Percentiles rank a stretch among this genome's conserved stretches.
phyloP scores from a whole-genome alignment of 108 stramenopile genomes.

The Mayamaea pseudoterrestris region DNA sequence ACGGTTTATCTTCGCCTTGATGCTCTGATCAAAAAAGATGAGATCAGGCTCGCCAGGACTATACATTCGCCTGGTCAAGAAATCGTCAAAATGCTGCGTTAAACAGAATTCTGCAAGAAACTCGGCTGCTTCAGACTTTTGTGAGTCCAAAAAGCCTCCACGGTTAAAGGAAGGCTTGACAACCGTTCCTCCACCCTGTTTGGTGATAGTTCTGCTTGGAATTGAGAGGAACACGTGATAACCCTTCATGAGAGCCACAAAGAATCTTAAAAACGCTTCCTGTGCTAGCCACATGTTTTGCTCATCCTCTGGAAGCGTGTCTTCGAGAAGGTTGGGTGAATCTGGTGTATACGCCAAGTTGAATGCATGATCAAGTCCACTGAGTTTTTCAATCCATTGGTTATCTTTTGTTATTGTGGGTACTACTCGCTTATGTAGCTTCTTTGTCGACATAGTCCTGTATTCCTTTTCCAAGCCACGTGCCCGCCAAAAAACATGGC shows the following conservation, averaged over 20 bases:
- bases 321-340: constrained; percentile 13
- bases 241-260: constrained; percentile 70
- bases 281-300: constrained; percentile 75
- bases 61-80: constrained; percentile 74
- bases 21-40: constrained; percentile 81
- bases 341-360: constrained; percentile 66
- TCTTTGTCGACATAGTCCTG: background rate
- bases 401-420: constrained; percentile 9
- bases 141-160: constrained; percentile 45
- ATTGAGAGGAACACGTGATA: constrained; percentile 57
- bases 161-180: constrained; percentile 18
- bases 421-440: constrained; percentile 3
- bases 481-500: constrained; percentile 70
- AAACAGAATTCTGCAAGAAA: constrained; percentile 55
- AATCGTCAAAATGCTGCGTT: constrained; percentile 85
- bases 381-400: constrained; percentile 63
- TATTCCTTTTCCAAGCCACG: constrained; percentile 50
- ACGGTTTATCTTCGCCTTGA: constrained; percentile 78
- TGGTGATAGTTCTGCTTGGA: constrained; percentile 10
- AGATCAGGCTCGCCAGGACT: constrained; percentile 70
- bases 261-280: constrained; percentile 83
- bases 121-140: constrained; percentile 47
- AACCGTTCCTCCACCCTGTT: background rate
- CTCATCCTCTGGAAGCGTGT: constrained; percentile 19
- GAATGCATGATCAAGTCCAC: constrained; percentile 65